These are phyloP conservation scores for Mycena galericulata DNA, from an alignment of 768 basidiomycete species.

Conservation along the genomic window DNA sequence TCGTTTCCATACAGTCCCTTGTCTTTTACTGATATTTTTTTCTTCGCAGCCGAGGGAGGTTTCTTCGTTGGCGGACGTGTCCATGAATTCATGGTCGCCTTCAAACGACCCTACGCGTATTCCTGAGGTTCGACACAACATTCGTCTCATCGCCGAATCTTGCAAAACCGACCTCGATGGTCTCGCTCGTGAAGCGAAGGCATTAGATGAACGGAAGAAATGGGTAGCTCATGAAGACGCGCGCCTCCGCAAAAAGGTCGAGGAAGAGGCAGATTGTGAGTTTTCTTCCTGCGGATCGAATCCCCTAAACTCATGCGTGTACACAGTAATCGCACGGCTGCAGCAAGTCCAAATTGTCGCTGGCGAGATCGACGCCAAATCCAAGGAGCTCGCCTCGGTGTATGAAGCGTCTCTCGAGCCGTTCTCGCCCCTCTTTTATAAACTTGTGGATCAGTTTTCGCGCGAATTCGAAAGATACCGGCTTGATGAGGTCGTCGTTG, in stretches of 20 bases:
- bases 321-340: constrained; percentile 79
- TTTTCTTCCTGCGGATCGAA: constrained; percentile 25
- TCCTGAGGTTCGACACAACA: constrained; percentile 97
- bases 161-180: constrained; percentile 89
- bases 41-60: constrained; percentile 82
- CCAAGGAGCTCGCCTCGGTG: constrained; percentile 71
- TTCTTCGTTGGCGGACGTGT: constrained; percentile 83
- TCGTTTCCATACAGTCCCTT: constrained; percentile 28
- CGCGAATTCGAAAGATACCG: constrained; percentile 82
- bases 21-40: not conserved
- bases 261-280: constrained; percentile 84
- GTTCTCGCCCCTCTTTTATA: constrained; percentile 79
- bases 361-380: constrained; percentile 73
- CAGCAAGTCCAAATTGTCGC: constrained; percentile 83
- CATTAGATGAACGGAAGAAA: constrained; percentile 82
- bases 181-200: constrained; percentile 90
- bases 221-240: constrained; percentile 78
- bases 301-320: constrained; percentile 9
- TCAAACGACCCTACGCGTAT: constrained; percentile 89
- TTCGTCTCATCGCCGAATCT: constrained; percentile 86
- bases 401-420: constrained; percentile 81
- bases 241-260: constrained; percentile 74
- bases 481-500: constrained; percentile 93
- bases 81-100: constrained; percentile 85
- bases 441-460: constrained; percentile 75